These are phyloP conservation scores for Leccinum uliginosum DNA, from an alignment of 768 basidiomycete genomes.

Conservation along the genomic window DNA sequence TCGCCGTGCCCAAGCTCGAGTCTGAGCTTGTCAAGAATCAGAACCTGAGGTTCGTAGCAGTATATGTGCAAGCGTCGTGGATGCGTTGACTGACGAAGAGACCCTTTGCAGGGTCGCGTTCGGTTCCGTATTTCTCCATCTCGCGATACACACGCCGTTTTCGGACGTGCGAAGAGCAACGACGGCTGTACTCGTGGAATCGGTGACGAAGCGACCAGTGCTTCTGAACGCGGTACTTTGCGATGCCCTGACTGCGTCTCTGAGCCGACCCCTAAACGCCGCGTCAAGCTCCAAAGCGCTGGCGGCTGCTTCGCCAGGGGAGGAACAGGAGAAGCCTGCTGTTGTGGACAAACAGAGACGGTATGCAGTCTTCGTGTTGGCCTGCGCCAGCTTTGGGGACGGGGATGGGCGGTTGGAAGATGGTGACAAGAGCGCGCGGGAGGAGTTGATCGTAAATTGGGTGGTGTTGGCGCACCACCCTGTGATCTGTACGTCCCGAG, in stretches of 20 bases:
- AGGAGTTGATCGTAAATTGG: conserved; percentile 47
- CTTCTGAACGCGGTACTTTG: conserved; percentile 50
- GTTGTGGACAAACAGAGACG: conserved; percentile 48
- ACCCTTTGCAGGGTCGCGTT: conserved; percentile 45
- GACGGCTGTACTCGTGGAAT: conserved; percentile 37
- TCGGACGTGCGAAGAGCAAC: conserved; percentile 50
- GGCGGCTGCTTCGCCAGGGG: not conserved
- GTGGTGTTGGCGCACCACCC: conserved; percentile 75
- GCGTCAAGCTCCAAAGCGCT: conserved; percentile 17
- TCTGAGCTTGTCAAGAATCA: conserved; percentile 51
- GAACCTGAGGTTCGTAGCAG: conserved; percentile 40
- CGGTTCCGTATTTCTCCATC: conserved; percentile 64
- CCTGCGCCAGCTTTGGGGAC: conserved; percentile 40
- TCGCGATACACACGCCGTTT: conserved; percentile 58
- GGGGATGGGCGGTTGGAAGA: conserved; percentile 29
- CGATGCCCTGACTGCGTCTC: conserved; percentile 50
- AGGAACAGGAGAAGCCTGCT: conserved; percentile 37
- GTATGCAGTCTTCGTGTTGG: conserved; percentile 49
- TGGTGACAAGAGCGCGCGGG: conserved; percentile 32
- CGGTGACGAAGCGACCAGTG: conserved; percentile 40
- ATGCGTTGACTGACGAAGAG: not conserved
- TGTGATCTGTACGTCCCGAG: conserved; percentile 43
- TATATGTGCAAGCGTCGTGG: not conserved
- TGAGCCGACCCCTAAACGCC: conserved; percentile 34
- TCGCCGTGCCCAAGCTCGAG: conserved; percentile 43